phyloP scores from a whole-genome alignment of 306 rosid species.

The Lotus japonicus region DNA sequence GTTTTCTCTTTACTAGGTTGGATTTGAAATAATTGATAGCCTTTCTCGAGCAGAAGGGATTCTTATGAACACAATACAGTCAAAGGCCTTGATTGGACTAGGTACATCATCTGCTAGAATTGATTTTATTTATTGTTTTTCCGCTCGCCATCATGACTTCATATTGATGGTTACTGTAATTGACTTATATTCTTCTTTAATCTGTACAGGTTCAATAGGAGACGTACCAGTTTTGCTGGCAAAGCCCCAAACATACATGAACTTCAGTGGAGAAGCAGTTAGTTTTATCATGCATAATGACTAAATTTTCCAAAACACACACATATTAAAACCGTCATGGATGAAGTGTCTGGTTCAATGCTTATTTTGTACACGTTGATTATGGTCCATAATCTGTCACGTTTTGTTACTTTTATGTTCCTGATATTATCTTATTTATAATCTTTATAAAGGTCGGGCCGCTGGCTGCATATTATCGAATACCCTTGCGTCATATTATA shows the following conservation, averaged over 20 bases:
- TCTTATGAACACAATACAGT: conserved; percentile 79
- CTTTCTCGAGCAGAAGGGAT: conserved; percentile 61
- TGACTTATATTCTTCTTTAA: conserved; percentile 24
- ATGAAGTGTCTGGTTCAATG: neutral
- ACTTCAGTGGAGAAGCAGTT: conserved; percentile 89
- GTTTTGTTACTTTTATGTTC: neutral
- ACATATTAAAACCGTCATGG: too few species aligned
- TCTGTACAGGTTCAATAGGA: conserved; percentile 80
- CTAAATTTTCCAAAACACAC: neutral
- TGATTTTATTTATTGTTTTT: neutral
- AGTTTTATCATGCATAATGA: conserved; percentile 28
- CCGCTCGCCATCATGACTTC: neutral
- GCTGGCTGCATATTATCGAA: conserved; percentile 83
- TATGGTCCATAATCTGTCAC: neutral
- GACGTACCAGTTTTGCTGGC: conserved; percentile 84
- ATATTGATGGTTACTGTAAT: neutral
- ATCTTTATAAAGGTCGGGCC: conserved; percentile 69
- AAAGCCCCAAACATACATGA: conserved; percentile 92
- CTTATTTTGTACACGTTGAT: neutral
- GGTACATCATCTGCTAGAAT: conserved; percentile 36
- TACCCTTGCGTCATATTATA: conserved; percentile 86
- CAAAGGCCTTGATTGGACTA: conserved; percentile 86
- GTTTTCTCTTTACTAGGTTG: conserved; percentile 51
- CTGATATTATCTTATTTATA: conserved; percentile 19
- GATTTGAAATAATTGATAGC: conserved; percentile 78